Base-by-base conservation (phyloP, 2,329 filamentous ascomycete species). In the Colletotrichum incanum region DNA sequence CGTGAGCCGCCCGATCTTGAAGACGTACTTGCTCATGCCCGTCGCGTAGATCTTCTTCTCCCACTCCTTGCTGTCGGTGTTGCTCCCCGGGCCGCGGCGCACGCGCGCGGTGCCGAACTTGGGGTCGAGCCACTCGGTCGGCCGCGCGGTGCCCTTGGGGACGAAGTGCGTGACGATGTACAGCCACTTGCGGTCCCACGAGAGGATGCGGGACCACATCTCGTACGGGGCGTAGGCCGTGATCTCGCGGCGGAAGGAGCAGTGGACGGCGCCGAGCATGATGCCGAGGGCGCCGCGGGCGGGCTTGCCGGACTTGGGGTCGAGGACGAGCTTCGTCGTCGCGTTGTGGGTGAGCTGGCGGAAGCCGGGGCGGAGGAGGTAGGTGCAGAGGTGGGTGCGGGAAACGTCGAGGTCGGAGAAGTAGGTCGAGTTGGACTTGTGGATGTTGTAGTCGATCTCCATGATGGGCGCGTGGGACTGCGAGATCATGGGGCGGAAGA, bases 381-480 rank as follows among this genome's bases (percentile, higher is more conserved):
- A 90, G 60, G 91, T 92, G 65, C 97, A 90, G 11, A 96, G 89
- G 75, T 97, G 93, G 0, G 93, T 93, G 68, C 96, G 93, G 49
- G 93, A 91, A 72, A 96, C 89, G 82, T 97, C 95, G 75, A 97
- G 90, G 82, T 97, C 94, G 75, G 91, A 86, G 80, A 97, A 97
- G 85, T 97, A 97, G 39, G 95, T 97, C 76, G 89, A 91, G 84
- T 95, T 94, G 73, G 91, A 92, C 80, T 95, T 95, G 87, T 96
- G 93, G 54, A 94, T 79, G 84, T 96, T 96, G 85, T 95, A 94
- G 84, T 98, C 95, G 77, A 92, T 94, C 83, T 97, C 94, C 76
- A 93, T 87, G 65, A 93, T 83, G 1, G 93, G 89, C 18, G 92
- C 89, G 78, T 91, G 90, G 8, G 92, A 90, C 49, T 86, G 85